These are phyloP conservation scores for Arachis stenosperma DNA, from an alignment of 306 rosid species.

Conservation along the genomic window DNA sequence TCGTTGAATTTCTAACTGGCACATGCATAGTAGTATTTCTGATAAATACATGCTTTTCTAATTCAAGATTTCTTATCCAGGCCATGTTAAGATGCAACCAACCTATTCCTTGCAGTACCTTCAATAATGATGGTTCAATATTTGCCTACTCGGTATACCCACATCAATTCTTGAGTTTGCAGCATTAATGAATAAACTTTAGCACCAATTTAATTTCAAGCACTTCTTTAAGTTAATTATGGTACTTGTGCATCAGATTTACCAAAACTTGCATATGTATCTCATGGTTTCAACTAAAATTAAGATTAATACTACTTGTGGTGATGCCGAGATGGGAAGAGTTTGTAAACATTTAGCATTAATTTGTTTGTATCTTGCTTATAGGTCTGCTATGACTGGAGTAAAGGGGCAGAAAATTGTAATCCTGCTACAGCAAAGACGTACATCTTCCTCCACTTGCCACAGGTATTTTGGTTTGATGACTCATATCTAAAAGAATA, in stretches of 20 bases:
- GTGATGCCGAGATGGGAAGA: not conserved
- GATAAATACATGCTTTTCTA: slow-evolving; percentile 27
- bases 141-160: slow-evolving; percentile 76
- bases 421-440: slow-evolving; percentile 86
- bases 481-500: not conserved
- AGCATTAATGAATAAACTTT: slow-evolving; percentile 19
- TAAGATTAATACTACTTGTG: not conserved
- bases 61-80: slow-evolving; percentile 51
- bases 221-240: not conserved
- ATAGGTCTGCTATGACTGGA: slow-evolving; percentile 95
- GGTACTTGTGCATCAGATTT: not conserved
- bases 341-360: slow-evolving; percentile 1
- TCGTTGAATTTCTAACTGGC: slow-evolving; percentile 22
- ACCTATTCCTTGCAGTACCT: slow-evolving; percentile 86
- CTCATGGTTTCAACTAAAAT: slow-evolving; percentile 10
- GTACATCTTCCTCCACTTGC: slow-evolving; percentile 72
- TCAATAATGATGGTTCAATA: slow-evolving; percentile 89
- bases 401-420: slow-evolving; percentile 98
- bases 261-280: not conserved
- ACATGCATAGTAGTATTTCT: slow-evolving; percentile 18
- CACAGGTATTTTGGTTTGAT: slow-evolving; percentile 66
- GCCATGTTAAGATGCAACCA: slow-evolving; percentile 86
- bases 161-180: slow-evolving; percentile 28
- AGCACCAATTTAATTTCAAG: not conserved
- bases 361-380: slow-evolving; percentile 31